phyloP scores from a whole-genome alignment of 345 rosid genomes.

The Passiflora organensis region DNA sequence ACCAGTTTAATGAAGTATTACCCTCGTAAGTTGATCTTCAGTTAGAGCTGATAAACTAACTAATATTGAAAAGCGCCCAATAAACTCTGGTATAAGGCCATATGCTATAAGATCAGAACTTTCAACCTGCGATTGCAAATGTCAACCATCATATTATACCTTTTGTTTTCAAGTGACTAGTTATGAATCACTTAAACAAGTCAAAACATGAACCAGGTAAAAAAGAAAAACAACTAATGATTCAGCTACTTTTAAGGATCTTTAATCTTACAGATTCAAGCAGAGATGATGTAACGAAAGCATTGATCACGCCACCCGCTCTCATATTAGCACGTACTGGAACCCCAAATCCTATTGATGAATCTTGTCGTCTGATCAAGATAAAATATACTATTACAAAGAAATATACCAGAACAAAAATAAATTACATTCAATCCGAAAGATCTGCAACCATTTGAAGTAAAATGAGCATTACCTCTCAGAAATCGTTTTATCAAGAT shows the following conservation, averaged over 20 bases:
- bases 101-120: conserved; percentile 88
- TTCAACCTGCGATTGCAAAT: conserved; percentile 58
- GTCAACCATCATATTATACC: conserved; percentile 3
- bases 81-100: conserved; percentile 96
- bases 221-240: too few relatives aligned
- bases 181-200: not conserved
- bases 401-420: conserved; percentile 10
- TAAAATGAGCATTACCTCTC: conserved; percentile 51
- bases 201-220: too few relatives aligned
- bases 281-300: conserved; percentile 75
- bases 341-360: conserved; percentile 98
- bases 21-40: conserved; percentile 88
- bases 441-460: not conserved
- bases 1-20: conserved; percentile 21
- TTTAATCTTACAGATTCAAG: conserved; percentile 68
- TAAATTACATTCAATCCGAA: not conserved
- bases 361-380: conserved; percentile 73
- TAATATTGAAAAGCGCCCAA: conserved; percentile 89
- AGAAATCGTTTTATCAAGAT: conserved; percentile 88
- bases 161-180: too few relatives aligned
- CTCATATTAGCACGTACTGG: conserved; percentile 97
- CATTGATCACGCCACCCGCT: conserved; percentile 56
- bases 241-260: not conserved
- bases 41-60: conserved; percentile 88
- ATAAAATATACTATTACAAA: conserved; percentile 8